Conservation (phyloP, 106 monocot genomes). For the Gastrodia elata region DNA sequence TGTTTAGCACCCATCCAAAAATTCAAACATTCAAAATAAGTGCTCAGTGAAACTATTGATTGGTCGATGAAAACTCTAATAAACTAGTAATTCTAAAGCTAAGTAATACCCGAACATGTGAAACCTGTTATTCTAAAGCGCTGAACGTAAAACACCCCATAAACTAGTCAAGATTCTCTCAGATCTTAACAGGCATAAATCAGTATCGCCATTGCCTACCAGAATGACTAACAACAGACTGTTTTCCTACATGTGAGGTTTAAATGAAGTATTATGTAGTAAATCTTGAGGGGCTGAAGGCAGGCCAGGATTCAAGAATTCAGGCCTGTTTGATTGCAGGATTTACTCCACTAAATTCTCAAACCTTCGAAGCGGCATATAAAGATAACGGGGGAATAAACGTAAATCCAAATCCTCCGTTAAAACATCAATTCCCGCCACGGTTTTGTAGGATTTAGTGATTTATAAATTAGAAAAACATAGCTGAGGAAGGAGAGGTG, state of each 20-base stretch:
- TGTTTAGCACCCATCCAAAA: slow-evolving; percentile 17
- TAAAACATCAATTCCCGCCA: too few species aligned
- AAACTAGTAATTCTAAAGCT: not conserved
- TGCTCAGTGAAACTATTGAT: not conserved
- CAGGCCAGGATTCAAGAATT: too few species aligned
- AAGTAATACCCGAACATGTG: not conserved
- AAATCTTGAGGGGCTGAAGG: too few species aligned
- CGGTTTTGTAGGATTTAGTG: too few species aligned
- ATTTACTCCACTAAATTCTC: too few species aligned
- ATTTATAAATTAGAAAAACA: too few species aligned
- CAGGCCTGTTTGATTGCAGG: too few species aligned
- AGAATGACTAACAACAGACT: not conserved
- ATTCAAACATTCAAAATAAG: not conserved
- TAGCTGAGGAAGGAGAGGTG: too few species aligned
- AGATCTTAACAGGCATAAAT: slow-evolving; percentile 1
- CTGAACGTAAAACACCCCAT: not conserved
- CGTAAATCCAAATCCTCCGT: too few species aligned
- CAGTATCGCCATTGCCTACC: not conserved
- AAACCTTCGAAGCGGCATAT: too few species aligned
- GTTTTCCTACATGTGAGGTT: not conserved
- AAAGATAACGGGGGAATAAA: too few species aligned
- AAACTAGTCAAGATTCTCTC: slow-evolving; percentile 1
- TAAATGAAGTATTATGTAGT: not conserved
- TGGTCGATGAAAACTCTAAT: not conserved
- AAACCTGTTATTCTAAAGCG: not conserved